These are phyloP conservation scores for Daedaleopsis nitida DNA, from an alignment of 768 basidiomycete genomes.

Conservation along the genomic window DNA sequence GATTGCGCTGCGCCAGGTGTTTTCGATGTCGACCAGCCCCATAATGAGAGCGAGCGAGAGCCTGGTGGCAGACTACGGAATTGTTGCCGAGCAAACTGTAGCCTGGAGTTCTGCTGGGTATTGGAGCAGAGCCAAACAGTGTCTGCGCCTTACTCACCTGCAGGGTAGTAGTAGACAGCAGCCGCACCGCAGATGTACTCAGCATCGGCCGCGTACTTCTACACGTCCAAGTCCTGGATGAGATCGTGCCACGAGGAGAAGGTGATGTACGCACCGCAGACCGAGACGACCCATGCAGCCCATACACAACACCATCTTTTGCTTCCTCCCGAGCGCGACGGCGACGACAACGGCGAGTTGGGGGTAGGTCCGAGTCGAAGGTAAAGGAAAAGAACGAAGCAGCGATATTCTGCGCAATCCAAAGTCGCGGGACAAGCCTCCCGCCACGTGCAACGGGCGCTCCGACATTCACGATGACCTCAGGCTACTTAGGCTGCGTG, in stretches of 20 bases:
- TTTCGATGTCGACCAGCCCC: slow-evolving; percentile 10
- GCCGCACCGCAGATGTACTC: slow-evolving; percentile 8
- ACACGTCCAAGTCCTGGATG: too few relatives aligned
- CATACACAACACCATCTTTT: slow-evolving; percentile 14
- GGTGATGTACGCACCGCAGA: slow-evolving; percentile 4
- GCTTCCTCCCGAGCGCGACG: neutral
- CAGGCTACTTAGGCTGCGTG: neutral
- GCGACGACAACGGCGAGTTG: neutral
- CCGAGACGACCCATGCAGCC: slow-evolving; percentile 17
- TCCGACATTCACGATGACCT: neutral
- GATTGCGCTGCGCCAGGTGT: neutral
- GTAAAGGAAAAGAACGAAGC: neutral
- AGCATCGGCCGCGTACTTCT: slow-evolving; percentile 12
- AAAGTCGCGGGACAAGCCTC: too few relatives aligned
- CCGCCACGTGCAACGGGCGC: neutral
- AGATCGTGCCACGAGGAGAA: neutral
- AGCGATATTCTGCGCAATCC: neutral
- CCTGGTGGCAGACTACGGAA: slow-evolving; percentile 2
- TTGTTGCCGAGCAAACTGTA: neutral
- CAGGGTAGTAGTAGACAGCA: slow-evolving; percentile 12
- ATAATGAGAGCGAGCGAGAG: slow-evolving; percentile 8
- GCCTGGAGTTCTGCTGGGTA: slow-evolving; percentile 6
- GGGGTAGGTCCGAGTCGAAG: neutral
- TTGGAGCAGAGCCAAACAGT: neutral
- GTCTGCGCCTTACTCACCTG: slow-evolving; percentile 7